These are phyloP conservation scores for Paracoccidioides brasiliensis DNA, from an alignment of 2,329 filamentous ascomycete genomes.

Conservation along the genomic window DNA sequence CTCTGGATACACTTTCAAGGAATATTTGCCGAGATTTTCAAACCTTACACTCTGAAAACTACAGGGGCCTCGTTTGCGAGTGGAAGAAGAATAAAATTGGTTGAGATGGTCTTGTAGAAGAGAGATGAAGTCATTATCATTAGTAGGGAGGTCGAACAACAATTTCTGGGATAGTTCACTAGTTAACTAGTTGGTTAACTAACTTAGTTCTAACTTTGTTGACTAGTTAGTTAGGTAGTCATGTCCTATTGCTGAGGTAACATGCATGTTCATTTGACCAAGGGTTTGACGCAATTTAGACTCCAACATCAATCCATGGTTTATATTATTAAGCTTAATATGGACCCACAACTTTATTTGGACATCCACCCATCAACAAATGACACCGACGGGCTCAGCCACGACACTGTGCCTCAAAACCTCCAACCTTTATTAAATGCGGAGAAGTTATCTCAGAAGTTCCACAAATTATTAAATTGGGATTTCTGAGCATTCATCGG, in stretches of 20 bases:
- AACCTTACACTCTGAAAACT: conserved; percentile 29
- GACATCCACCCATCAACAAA: background rate
- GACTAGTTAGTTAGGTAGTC: no score
- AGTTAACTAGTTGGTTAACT: no score
- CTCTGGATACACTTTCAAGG: conserved; percentile 36
- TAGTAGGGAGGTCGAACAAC: no score
- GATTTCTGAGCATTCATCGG: no score
- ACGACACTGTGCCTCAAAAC: background rate
- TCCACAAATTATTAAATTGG: background rate
- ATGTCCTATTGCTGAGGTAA: no score
- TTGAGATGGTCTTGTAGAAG: background rate
- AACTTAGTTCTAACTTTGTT: no score
- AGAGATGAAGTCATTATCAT: background rate
- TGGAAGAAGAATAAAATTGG: conserved; percentile 17
- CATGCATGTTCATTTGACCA: no score
- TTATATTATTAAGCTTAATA: background rate
- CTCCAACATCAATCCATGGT: background rate
- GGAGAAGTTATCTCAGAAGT: background rate
- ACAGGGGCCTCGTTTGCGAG: conserved; percentile 29
- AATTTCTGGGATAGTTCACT: no score
- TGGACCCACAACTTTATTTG: background rate
- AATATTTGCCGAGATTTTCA: conserved; percentile 20
- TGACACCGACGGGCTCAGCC: background rate
- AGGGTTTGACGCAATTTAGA: background rate
- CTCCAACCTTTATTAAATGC: background rate